These are phyloP conservation scores for Vicia villosa DNA, from an alignment of 306 rosid species.

Conservation along the genomic window DNA sequence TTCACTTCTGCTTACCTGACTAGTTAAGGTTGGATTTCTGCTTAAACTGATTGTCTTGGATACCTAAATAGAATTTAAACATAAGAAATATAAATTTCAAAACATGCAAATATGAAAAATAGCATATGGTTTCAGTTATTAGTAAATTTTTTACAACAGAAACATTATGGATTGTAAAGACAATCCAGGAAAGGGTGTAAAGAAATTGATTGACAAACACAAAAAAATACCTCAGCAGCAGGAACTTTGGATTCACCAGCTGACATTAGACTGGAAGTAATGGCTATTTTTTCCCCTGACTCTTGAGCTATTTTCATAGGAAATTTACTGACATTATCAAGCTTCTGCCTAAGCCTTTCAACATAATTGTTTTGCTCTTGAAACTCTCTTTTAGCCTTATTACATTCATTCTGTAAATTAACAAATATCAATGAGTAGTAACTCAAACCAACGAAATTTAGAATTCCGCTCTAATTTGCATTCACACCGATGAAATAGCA, in stretches of 20 bases:
- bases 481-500: not conserved
- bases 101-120: not conserved
- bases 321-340: constrained; percentile 23
- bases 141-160: too few species aligned
- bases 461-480: not conserved
- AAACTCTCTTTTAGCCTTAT: constrained; percentile 27
- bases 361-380: constrained; percentile 28
- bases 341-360: constrained; percentile 15
- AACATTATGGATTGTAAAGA: too few species aligned
- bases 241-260: constrained; percentile 11
- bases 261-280: not conserved
- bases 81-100: not conserved
- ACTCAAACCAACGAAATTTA: not conserved
- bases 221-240: constrained; percentile 29
- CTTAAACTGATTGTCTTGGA: constrained; percentile 32
- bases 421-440: not conserved
- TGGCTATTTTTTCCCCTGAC: not conserved
- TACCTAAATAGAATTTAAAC: constrained; percentile 13
- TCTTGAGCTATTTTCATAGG: constrained; percentile 3
- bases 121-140: not conserved
- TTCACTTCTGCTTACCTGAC: constrained; percentile 19
- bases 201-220: not conserved
- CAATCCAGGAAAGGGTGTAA: not conserved
- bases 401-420: constrained; percentile 34
- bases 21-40: constrained; percentile 25